Percentiles rank a stretch among this genome's conserved stretches.
Evolutionary conservation across 2,329 filamentous ascomycete genomes (phyloP).

Genomic region (Pseudodiploospora longispora): DNA sequence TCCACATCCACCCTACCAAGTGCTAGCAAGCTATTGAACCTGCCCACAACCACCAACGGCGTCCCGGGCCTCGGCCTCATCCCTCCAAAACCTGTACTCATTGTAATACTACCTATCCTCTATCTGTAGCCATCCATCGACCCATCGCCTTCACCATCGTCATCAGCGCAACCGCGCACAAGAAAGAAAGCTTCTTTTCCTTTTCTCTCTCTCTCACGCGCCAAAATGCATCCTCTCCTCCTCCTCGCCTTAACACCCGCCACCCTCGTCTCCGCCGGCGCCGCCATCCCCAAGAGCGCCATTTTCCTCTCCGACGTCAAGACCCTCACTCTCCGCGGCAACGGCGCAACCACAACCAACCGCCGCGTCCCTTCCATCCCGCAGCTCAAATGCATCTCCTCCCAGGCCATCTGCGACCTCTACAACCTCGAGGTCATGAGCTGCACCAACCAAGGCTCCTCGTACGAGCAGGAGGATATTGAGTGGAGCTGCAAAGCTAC

Average conservation of each 20-base stretch:
- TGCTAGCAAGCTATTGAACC: no score
- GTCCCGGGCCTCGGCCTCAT: no score
- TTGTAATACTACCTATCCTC: not conserved
- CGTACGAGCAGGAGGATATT: slow-evolving; percentile 72
- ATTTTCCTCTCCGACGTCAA: slow-evolving; percentile 58
- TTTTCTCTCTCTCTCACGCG: no score
- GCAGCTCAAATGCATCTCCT: slow-evolving; percentile 69
- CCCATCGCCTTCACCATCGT: not conserved
- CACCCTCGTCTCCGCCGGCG: slow-evolving; percentile 17
- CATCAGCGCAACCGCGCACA: not conserved
- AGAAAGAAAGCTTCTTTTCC: no score
- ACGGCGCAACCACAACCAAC: slow-evolving; percentile 57
- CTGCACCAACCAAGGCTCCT: slow-evolving; percentile 76
- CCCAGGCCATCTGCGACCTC: slow-evolving; percentile 54
- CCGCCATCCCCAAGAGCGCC: slow-evolving; percentile 36
- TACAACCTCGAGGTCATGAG: slow-evolving; percentile 76
- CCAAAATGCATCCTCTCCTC: no score
- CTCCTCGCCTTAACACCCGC: slow-evolving; percentile 13
- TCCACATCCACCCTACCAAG: no score
- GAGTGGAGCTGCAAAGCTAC: slow-evolving; percentile 79
- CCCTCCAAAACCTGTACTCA: no score
- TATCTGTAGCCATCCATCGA: not conserved
- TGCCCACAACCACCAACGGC: no score
- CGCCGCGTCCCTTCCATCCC: slow-evolving; percentile 71
- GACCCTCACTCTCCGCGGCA: slow-evolving; percentile 66